Base-by-base conservation (phyloP, 2,329 filamentous ascomycete species). In the Apiospora aurea region DNA sequence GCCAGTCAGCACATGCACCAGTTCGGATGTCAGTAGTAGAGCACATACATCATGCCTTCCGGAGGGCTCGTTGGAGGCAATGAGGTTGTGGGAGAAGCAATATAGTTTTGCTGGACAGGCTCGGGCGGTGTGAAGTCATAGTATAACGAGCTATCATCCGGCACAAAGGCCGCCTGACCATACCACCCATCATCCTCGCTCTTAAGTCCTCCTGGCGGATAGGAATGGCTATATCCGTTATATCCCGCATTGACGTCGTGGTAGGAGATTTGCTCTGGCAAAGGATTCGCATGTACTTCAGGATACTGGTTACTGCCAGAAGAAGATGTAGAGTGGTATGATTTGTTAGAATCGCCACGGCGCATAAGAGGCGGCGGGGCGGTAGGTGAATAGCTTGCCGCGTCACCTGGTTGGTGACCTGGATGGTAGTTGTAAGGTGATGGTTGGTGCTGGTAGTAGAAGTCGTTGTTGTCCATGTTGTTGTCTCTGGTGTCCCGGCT, bases 331-430 rank as follows among this genome's bases (percentile, higher is more conserved):
- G 68, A 69, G 38, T 69, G 29, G 18, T 57, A 43, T 1, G 68
- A 69, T 29, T 26, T 24, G 47, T 16, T 69, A 14, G 68, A 69
- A 16, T 29, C 11, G 18, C 47, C 68, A 57, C 68, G 68, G 46
- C 68, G 43, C 68, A 69, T 69, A 41, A 16, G 34, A 29, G 68
- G 47, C 21, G 68, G 11, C 34, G 49, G 29, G 57, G 57, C 11
- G 29, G 29, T 64, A 64, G 57, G 57, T 24, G 57, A 41, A 21
- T 64, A 64, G 57, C 34, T 64, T 41, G 57, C 34, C 4, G 57
- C 57, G 14, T 41, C 57, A 64, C 34, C 57, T 64, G 18, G n/a
- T n/a, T 34, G 18, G n/a, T 21, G 34, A n/a, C 34, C 29, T 6
- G 34, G 21, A 41, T 64, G 18, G 34, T 64, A 64, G 34, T 18